Base-by-base conservation (phyloP, 257 asterid genomes). In the Przewalskia tangutica region DNA sequence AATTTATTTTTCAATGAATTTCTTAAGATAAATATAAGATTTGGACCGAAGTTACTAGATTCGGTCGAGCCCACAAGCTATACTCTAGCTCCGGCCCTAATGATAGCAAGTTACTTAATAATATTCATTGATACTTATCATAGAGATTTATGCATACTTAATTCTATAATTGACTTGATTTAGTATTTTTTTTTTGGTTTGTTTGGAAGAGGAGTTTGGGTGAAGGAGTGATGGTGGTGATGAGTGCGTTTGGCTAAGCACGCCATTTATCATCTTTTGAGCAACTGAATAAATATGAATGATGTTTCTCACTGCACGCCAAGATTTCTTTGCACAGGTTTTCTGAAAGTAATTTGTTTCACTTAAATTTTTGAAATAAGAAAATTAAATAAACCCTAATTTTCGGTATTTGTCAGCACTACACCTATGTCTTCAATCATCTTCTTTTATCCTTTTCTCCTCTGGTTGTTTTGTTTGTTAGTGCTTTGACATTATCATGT, bases 221-320 rank as follows among this genome's bases (percentile, higher is more conserved):
- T 67, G 67, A 77, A 53, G 86, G 82, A 83, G 82, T 40, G 82
- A 46, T 59, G 7, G 82, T 73, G 82, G 83, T 81, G 86, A 77
- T 81, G 88, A 86, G 68, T 81, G 83, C 23, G 3, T 73, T 20
- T 77, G 64, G 60, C 64, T 86, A 65, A 81, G 83, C 86, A 86
- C 88, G 86, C 86, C 88, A 59, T 77, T 83, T 77, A 76, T 81
- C 83, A 83, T 83, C 82, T 83, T 77, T 83, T 83, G 66, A 77
- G 65, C 75, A 81, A 66, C 53, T 12, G 63, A 77, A 56, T 59
- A 56, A 77, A 55, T 79, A 81, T 65, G 83, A 86, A 86, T 86
- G 86, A 86, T 86, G 88, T 85, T 86, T 83, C 79, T 79, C 81
- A 66, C 48, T 59, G 88, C 86, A 83, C 86, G 88, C 86, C 80